Conservation (phyloP, 257 asterid species). For the Solanum phureja region DNA sequence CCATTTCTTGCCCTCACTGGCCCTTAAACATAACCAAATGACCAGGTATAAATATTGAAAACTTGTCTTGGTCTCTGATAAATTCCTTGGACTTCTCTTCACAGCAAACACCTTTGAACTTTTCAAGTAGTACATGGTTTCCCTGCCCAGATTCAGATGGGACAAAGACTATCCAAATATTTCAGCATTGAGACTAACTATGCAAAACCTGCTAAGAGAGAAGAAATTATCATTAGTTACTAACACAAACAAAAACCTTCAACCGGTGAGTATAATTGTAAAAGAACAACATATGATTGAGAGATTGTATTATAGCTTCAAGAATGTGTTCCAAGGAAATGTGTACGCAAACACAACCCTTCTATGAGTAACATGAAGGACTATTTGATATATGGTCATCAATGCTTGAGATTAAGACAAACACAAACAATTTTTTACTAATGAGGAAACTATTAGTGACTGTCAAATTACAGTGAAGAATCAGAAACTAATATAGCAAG, state of each 20-base stretch:
- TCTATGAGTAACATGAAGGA: too few relatives aligned
- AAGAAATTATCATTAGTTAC: background rate
- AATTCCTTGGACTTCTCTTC: too few relatives aligned
- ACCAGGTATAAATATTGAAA: too few relatives aligned
- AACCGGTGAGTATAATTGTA: background rate
- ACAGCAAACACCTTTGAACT: too few relatives aligned
- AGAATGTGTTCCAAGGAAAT: background rate
- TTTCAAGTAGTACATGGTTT: background rate
- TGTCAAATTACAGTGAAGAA: background rate
- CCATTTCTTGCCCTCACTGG: background rate
- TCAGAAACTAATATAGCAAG: background rate
- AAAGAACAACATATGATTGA: background rate
- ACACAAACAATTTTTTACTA: background rate
- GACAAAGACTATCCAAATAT: background rate
- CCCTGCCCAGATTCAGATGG: background rate
- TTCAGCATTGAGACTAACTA: background rate
- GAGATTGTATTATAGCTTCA: background rate
- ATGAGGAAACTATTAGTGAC: background rate
- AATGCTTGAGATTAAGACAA: background rate
- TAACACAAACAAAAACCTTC: background rate
- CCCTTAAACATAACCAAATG: too few relatives aligned
- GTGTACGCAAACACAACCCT: too few relatives aligned
- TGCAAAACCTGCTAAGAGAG: background rate
- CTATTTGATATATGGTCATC: background rate
- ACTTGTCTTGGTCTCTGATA: too few relatives aligned